Conservation (phyloP, 2,329 filamentous ascomycete species). For the Talaromyces sp. region DNA sequence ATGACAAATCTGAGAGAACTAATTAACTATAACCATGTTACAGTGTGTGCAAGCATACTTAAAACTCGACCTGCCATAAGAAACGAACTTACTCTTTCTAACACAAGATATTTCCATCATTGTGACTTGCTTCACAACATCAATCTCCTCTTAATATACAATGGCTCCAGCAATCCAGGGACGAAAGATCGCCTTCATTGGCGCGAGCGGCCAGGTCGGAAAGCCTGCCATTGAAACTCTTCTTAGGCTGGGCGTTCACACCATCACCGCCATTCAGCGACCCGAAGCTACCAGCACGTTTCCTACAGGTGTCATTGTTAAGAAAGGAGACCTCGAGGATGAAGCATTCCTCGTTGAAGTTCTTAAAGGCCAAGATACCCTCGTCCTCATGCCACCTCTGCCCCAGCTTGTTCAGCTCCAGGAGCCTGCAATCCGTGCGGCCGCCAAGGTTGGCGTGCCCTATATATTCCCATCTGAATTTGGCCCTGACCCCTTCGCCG, state of each 20-base stretch:
- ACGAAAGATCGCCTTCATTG: not conserved
- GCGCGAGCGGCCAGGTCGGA: not conserved
- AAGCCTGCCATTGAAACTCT: conserved; percentile 30
- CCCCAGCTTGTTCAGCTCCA: conserved; percentile 49
- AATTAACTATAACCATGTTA: not conserved
- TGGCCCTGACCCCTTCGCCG: conserved; percentile 33
- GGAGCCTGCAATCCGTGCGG: conserved; percentile 51
- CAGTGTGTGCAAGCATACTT: not conserved
- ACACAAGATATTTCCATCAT: not conserved
- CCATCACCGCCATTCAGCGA: conserved; percentile 53
- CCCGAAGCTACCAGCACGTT: conserved; percentile 42
- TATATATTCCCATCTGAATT: conserved; percentile 57
- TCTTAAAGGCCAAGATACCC: conserved; percentile 55
- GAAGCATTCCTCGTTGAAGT: conserved; percentile 49
- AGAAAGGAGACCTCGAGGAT: conserved; percentile 51
- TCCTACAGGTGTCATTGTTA: conserved; percentile 47
- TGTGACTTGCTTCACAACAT: not conserved
- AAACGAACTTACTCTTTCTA: not conserved
- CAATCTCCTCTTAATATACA: not conserved
- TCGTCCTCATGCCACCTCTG: conserved; percentile 55
- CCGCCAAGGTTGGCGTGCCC: conserved; percentile 54
- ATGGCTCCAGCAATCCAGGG: not conserved
- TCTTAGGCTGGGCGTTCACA: conserved; percentile 50
- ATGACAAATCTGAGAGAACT: not conserved
- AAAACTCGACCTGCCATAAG: not conserved